Percentiles rank a stretch among this genome's conserved stretches.
Conservation (phyloP, 306 rosid genomes). For the Lotus japonicus region DNA sequence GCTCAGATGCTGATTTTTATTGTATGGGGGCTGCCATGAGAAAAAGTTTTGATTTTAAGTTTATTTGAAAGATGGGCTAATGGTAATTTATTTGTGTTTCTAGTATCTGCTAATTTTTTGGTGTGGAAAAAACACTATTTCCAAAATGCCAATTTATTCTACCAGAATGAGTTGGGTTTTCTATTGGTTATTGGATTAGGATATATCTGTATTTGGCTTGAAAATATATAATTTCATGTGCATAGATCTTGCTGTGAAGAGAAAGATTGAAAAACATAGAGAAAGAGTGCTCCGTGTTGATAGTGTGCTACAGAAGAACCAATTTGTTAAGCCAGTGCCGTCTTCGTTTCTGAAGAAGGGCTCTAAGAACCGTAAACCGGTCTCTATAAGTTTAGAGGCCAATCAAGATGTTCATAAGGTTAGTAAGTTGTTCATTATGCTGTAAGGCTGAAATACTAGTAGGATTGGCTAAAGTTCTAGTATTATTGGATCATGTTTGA, state of each 20-base stretch:
- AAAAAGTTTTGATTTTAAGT: too few relatives aligned
- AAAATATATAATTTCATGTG: too few relatives aligned
- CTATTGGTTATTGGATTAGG: not conserved
- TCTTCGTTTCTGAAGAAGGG: constrained; percentile 64
- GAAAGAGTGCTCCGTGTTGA: constrained; percentile 68
- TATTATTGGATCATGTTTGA: not conserved
- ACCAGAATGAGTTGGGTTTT: not conserved
- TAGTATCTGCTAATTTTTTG: not conserved
- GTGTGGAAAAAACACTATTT: not conserved
- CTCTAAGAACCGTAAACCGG: constrained; percentile 34
- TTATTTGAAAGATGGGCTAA: too few relatives aligned
- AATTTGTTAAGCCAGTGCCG: constrained; percentile 65
- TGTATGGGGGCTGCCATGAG: not conserved
- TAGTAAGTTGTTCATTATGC: not conserved
- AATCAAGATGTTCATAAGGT: constrained; percentile 47
- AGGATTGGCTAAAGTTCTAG: too few relatives aligned
- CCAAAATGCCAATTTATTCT: not conserved
- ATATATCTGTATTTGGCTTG: not conserved
- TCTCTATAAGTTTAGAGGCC: constrained; percentile 18
- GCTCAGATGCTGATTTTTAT: too few relatives aligned
- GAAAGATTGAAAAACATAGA: constrained; percentile 83
- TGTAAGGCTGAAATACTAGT: not conserved
- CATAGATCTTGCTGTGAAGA: constrained; percentile 73
- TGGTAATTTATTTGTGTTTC: not conserved
- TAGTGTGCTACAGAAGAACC: constrained; percentile 65